Evolutionary conservation across 2,329 filamentous ascomycete species (phyloP), one percentile per base, ranked within the genome.

Genomic region (Ophiostoma triangulosporum): DNA sequence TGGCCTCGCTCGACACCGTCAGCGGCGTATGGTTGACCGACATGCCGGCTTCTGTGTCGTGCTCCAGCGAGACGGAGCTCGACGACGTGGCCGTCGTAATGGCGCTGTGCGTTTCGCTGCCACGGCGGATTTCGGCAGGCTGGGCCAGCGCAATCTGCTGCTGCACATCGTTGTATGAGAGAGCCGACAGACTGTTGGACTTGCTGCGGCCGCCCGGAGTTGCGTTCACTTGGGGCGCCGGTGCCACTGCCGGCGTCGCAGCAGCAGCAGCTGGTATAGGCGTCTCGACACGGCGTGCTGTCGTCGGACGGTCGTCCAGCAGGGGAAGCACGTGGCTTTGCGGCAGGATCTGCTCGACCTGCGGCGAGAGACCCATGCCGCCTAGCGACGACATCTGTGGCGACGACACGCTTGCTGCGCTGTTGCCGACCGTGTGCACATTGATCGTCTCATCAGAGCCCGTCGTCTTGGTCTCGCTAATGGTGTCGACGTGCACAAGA

Each of bases 1-100:
- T 67, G 1, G 71, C 65, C 52, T 78, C 76, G 60, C 75, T 77
- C 0, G 76, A 75, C 59, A 74, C 78, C 1, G 76, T 80, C 26
- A 78, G 60, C 1, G 77, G 75, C 0, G 76, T 77, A 8, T 68
- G 70, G 4, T 43, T 52, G 15, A 40, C 74, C 62, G 38, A 43
- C 6, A 17, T 14, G 6, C 14, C 38, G 20, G 3, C 65, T 64
- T 33, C 27, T 6, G 12, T 31, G 20, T 50, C 31, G 20, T 40
- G 29, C 15, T 69, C 73, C 50, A 75, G 70, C 0, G 77, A 80
- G 3, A 71, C 70, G 1, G 76, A 73, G 60, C 75, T 75, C 0
- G 75, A 74, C 3, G 75, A 79, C 40, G 73, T 70, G 9, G 67
- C 66, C 1, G 75, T 70, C 11, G 75, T 75, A 3, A 65, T 66